Evolutionary conservation across 2,329 filamentous ascomycete species (phyloP).

Genomic region (Fusarium sp.): DNA sequence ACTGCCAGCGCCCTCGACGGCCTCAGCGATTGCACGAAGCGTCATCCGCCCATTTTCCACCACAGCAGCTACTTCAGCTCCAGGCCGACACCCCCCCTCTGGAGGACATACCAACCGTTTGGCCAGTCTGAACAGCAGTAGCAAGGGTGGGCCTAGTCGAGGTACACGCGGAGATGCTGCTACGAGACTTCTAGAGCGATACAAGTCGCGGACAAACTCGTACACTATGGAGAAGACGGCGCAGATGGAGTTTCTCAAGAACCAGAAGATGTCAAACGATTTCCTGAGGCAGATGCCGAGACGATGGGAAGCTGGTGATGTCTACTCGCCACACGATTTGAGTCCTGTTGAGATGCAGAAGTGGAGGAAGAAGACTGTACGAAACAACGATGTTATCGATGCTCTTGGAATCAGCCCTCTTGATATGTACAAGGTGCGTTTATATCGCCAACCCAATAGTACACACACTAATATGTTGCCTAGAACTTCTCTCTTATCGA

Average conservation of each 20-base stretch:
- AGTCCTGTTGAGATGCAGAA: conserved; percentile 82
- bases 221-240: conserved; percentile 47
- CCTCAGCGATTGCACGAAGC: conserved; percentile 32
- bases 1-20: conserved; percentile 48
- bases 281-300: conserved; percentile 75
- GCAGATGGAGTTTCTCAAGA: conserved; percentile 55
- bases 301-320: conserved; percentile 80
- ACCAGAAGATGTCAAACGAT: conserved; percentile 60
- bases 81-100: conserved; percentile 22
- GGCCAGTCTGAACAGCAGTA: conserved; percentile 41
- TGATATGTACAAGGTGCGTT: conserved; percentile 83
- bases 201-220: conserved; percentile 39
- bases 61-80: conserved; percentile 44
- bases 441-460: not conserved
- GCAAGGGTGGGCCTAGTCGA: not conserved
- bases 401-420: conserved; percentile 82
- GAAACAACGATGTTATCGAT: conserved; percentile 80
- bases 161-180: conserved; percentile 47
- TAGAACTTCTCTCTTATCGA: conserved; percentile 94
- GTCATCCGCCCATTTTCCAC: conserved; percentile 50
- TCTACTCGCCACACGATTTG: conserved; percentile 92
- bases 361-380: conserved; percentile 74
- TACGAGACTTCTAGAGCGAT: conserved; percentile 46
- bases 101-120: conserved; percentile 35
- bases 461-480: conserved; percentile 8